phyloP scores from a whole-genome alignment of 768 basidiomycete species.

The Naematelia aurantialba region DNA sequence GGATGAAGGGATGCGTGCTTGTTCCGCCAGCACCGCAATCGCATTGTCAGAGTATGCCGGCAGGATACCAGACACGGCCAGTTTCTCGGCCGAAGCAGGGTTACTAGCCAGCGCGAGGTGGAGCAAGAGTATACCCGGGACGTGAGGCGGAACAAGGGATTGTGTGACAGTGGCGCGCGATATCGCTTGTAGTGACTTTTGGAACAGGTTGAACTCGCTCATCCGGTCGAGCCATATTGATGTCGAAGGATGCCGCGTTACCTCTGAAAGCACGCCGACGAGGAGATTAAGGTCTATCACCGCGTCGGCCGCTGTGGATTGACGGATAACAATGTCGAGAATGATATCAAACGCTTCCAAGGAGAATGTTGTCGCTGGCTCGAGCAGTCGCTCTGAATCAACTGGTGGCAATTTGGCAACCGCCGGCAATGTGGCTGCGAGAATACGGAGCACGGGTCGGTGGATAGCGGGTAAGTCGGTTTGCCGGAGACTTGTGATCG shows the following conservation, averaged over 20 bases:
- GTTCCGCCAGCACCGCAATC: slow-evolving; percentile 70
- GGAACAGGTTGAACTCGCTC: slow-evolving; percentile 75
- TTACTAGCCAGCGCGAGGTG: slow-evolving; percentile 78
- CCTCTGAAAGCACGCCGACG: slow-evolving; percentile 32
- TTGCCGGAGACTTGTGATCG: slow-evolving; percentile 68
- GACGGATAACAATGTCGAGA: slow-evolving; percentile 24
- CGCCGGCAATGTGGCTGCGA: slow-evolving; percentile 69
- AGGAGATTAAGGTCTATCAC: slow-evolving; percentile 27
- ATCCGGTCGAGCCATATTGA: slow-evolving; percentile 73
- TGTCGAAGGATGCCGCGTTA: slow-evolving; percentile 12
- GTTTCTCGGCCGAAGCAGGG: slow-evolving; percentile 72
- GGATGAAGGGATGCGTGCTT: slow-evolving; percentile 64
- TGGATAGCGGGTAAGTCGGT: slow-evolving; percentile 68
- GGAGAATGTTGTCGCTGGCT: slow-evolving; percentile 57
- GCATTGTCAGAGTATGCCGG: slow-evolving; percentile 77
- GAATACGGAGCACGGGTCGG: slow-evolving; percentile 69
- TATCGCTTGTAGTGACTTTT: slow-evolving; percentile 69
- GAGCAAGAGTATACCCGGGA: slow-evolving; percentile 75
- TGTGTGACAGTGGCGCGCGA: slow-evolving; percentile 55
- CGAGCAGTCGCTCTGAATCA: slow-evolving; percentile 62
- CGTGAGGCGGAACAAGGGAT: slow-evolving; percentile 59
- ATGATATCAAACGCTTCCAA: slow-evolving; percentile 52
- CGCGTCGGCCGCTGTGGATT: slow-evolving; percentile 2
- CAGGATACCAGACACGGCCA: slow-evolving; percentile 77
- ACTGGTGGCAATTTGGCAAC: slow-evolving; percentile 35